Conservation (phyloP, 192 early-diverging fungal species). For the Backusella macrospora region DNA sequence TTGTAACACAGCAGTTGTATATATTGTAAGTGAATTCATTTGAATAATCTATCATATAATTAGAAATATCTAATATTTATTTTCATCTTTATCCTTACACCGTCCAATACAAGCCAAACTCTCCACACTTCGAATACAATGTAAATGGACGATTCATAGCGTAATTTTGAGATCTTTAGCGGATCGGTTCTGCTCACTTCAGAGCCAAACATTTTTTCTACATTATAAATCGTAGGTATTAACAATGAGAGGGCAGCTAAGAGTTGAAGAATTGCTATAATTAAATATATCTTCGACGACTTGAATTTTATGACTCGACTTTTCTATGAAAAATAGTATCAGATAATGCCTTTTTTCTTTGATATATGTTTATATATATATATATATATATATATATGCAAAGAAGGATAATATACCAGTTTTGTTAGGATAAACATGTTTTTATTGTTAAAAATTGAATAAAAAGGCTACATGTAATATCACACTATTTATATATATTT, state of each 20-base stretch:
- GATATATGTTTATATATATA: neutral
- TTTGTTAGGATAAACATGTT: neutral
- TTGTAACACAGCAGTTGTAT: neutral
- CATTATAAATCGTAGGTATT: neutral
- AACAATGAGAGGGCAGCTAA: neutral
- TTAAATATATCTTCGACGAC: neutral
- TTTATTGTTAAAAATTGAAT: neutral
- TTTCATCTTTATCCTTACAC: neutral
- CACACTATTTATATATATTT: neutral
- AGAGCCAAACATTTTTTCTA: neutral
- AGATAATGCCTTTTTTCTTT: neutral
- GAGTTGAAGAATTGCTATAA: neutral
- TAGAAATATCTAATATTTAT: too few relatives aligned
- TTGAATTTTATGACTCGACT: neutral
- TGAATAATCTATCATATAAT: neutral
- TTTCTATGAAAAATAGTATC: neutral
- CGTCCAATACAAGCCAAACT: conserved; percentile 9
- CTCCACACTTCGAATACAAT: conserved; percentile 17
- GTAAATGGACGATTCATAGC: neutral
- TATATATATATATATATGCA: neutral
- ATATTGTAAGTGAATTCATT: conserved; percentile 12
- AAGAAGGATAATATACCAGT: neutral
- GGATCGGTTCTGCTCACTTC: neutral
- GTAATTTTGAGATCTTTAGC: neutral
- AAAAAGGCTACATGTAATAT: neutral